A percentile compares a stretch with the other conserved stretches of the same genome.
Evolutionary conservation across 257 asterid genomes (phyloP).

Genomic region (Solanum verrucosum): DNA sequence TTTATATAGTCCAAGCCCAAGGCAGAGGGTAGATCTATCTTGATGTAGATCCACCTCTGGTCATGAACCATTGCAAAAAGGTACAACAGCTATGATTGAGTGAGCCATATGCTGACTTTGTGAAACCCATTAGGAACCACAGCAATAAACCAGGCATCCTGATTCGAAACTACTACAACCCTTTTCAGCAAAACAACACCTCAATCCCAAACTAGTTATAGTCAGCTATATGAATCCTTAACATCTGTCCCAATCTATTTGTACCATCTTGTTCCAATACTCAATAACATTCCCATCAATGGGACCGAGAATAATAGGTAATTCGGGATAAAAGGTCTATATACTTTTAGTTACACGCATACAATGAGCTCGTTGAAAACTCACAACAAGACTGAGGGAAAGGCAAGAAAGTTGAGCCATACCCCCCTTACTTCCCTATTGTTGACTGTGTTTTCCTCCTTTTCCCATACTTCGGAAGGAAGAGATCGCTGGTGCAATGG

Average conservation of each 20-base stretch:
- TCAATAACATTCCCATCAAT: background rate
- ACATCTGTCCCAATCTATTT: background rate
- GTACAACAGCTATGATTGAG: background rate
- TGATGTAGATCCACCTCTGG: background rate
- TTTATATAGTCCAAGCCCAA: background rate
- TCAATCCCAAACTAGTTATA: background rate
- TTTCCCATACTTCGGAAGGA: background rate
- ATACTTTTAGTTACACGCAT: background rate
- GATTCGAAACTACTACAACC: background rate
- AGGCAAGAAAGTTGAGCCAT: background rate
- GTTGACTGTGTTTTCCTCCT: background rate
- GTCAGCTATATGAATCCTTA: background rate
- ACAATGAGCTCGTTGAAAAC: background rate
- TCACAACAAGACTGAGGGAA: background rate
- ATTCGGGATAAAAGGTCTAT: background rate
- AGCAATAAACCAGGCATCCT: background rate
- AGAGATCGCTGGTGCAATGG: background rate
- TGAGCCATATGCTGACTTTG: background rate
- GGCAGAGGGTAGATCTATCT: background rate
- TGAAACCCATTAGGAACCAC: background rate
- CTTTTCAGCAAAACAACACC: background rate
- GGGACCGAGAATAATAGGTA: background rate
- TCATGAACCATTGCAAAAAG: background rate
- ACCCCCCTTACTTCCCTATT: background rate
- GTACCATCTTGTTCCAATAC: background rate